These are phyloP conservation scores for Phoenix roebelenii DNA, from an alignment of 176 grass and related monocot species.

Conservation along the genomic window DNA sequence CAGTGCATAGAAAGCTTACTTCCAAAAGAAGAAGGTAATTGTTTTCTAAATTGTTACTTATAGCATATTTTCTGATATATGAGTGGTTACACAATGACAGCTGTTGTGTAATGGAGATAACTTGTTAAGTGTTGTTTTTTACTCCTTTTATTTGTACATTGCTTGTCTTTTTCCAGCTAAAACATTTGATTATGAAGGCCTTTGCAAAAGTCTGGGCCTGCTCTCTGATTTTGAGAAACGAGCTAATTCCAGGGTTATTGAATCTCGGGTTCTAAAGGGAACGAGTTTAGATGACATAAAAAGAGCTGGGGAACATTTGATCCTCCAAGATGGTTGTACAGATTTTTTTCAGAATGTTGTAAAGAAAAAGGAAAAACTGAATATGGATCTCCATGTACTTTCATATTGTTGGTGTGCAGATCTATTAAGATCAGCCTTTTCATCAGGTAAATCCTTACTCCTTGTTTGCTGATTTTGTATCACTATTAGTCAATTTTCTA, in stretches of 20 bases:
- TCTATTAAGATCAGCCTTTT: slow-evolving; percentile 82
- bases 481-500: too few relatives aligned
- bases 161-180: slow-evolving; percentile 36
- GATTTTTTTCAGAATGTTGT: slow-evolving; percentile 76
- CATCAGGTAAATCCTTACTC: slow-evolving; percentile 51
- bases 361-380: slow-evolving; percentile 40
- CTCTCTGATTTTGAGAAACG: slow-evolving; percentile 74
- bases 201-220: slow-evolving; percentile 55
- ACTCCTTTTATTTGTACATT: background rate
- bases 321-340: slow-evolving; percentile 77
- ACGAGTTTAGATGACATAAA: slow-evolving; percentile 83
- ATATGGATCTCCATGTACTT: slow-evolving; percentile 83
- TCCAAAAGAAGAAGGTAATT: slow-evolving; percentile 51
- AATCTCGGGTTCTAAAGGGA: slow-evolving; percentile 74
- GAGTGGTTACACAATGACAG: too few relatives aligned
- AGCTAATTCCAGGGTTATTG: slow-evolving; percentile 78
- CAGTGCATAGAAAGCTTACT: slow-evolving; percentile 74
- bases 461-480: slow-evolving; percentile 6
- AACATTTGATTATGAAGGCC: slow-evolving; percentile 53
- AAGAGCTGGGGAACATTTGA: slow-evolving; percentile 71
- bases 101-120: too few relatives aligned
- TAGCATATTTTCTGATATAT: too few relatives aligned
- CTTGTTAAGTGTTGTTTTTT: background rate
- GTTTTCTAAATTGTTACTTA: background rate
- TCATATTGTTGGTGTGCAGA: slow-evolving; percentile 95